phyloP scores from a whole-genome alignment of 2,329 filamentous ascomycete species.

The Incumbomyces lentus region DNA sequence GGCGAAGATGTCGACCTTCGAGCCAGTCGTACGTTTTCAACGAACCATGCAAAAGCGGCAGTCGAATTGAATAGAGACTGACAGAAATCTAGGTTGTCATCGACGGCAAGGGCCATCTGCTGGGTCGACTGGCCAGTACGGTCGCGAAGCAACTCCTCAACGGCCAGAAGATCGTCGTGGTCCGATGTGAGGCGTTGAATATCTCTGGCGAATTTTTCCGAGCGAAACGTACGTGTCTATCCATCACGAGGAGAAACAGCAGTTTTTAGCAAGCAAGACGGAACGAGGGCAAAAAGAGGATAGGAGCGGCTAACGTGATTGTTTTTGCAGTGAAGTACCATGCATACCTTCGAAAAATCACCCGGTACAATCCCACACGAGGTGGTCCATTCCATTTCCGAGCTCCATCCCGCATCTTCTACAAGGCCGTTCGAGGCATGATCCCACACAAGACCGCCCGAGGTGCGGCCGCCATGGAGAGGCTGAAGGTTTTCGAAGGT shows the following conservation, averaged over 20 bases:
- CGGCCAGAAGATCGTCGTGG: slow-evolving; percentile 84
- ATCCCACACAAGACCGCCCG: slow-evolving; percentile 99
- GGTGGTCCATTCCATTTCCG: slow-evolving; percentile 99
- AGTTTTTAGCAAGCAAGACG: neutral
- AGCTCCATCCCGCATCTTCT: slow-evolving; percentile 98
- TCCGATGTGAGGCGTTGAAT: slow-evolving; percentile 98
- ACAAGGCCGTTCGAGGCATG: slow-evolving; percentile 99
- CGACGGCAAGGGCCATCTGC: slow-evolving; percentile 99
- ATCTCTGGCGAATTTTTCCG: slow-evolving; percentile 99
- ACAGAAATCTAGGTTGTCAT: slow-evolving; percentile 71
- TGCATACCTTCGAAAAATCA: slow-evolving; percentile 99
- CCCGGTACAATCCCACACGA: slow-evolving; percentile 97
- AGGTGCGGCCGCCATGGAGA: slow-evolving; percentile 90
- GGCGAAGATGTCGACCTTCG: slow-evolving; percentile 56
- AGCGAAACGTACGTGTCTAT: slow-evolving; percentile 71
- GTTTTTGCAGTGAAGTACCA: slow-evolving; percentile 92
- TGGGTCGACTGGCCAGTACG: slow-evolving; percentile 67
- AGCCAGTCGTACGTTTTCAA: slow-evolving; percentile 50
- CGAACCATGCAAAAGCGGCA: neutral
- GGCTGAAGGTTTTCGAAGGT: slow-evolving; percentile 99
- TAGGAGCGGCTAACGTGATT: slow-evolving; percentile 15
- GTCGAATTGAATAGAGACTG: slow-evolving; percentile 23
- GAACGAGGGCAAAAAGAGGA: neutral
- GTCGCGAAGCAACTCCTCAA: slow-evolving; percentile 34
- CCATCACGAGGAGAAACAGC: slow-evolving; percentile 4